Conservation (phyloP, 768 basidiomycete genomes). For the Russula ochroleuca region DNA sequence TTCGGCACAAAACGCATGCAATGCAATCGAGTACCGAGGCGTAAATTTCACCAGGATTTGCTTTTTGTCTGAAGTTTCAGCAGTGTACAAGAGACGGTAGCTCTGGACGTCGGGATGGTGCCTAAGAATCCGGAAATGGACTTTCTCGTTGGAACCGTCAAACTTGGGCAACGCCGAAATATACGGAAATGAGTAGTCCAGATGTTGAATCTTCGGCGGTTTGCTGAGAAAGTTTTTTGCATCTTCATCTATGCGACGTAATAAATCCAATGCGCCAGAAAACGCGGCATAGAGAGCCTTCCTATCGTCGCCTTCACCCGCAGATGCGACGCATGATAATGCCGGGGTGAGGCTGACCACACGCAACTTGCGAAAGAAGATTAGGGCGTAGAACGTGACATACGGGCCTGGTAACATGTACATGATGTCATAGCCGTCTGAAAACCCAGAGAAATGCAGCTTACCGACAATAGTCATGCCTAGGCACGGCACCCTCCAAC, state of each 20-base stretch:
- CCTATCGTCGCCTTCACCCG: no score
- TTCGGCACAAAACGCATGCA: neutral
- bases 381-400: neutral
- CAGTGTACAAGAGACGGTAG: no score
- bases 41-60: neutral
- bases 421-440: neutral
- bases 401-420: neutral
- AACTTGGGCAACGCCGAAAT: no score
- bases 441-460: neutral
- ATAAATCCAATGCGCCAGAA: neutral
- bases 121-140: no score
- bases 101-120: no score
- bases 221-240: no score
- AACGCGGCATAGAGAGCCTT: neutral
- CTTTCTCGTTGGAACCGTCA: no score
- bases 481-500: slow-evolving; percentile 10
- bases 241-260: no score
- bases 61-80: neutral
- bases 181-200: neutral
- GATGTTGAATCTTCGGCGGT: no score
- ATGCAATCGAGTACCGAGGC: neutral
- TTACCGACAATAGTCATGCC: neutral
- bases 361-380: neutral
- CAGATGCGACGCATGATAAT: neutral
- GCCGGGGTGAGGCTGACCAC: neutral